Evolutionary conservation across 306 rosid genomes (phyloP), one percentile per base, ranked within the genome.

Genomic region (Coriaria nepalensis): DNA sequence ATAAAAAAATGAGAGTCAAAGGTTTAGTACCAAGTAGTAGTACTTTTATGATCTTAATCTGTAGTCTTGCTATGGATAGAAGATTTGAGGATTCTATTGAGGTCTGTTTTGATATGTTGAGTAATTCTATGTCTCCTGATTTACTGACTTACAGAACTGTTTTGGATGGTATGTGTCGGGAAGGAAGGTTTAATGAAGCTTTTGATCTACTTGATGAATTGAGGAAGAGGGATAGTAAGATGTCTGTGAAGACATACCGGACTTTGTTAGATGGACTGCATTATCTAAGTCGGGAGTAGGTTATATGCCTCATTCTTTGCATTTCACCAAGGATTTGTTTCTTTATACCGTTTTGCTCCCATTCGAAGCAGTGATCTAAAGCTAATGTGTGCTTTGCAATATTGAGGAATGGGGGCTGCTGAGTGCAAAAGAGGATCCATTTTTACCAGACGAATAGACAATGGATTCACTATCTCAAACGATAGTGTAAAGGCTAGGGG

Each of bases 91-190:
- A 81, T 51, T 90, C 95, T 0, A 61, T 62, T 48, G 79, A 75
- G 65, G 76, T 77, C 49, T 14, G 78, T 51, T 71, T 79, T 55
- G 92, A 84, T 60, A 90, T 81, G 97, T 61, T 84, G 85, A 61
- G 48, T 35, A 63, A 76, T 60, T 62, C 72, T 10, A 55, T 77
- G 82, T 66, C 76, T 7, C 94, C 97, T 10, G 94, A 90, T 79
- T 57, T 74, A 55, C 65, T 90, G 39, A 90, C 97, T 5, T 84
- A 90, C 43, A 77, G 72, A 65, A 90, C 97, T 2, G 59, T 90
- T 11, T 68, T 81, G 49, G 95, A 81, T 55, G 95, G 85, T 1
- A 34, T 84, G 68, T 84, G 95, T 59, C 75, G 73, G 13, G 87
- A 77, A 40, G 87, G 93, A 36, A 74, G 66, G 53, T 77, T 62